Percentiles rank a stretch among this genome's conserved stretches.
phyloP scores from a whole-genome alignment of 2,329 filamentous ascomycete genomes.

The Cercospora beticola region DNA sequence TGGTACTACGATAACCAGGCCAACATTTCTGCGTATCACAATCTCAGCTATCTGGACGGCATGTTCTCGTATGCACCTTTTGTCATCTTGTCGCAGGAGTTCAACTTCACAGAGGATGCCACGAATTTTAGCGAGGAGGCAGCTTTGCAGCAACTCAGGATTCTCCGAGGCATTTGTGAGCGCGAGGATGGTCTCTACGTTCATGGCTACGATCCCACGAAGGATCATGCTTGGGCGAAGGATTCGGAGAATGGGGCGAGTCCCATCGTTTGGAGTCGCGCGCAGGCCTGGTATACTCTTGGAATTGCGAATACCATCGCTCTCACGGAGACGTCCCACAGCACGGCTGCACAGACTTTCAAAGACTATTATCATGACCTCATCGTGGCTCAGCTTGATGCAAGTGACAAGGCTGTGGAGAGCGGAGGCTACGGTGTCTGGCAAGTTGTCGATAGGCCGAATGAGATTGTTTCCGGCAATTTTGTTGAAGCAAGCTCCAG shows the following conservation, averaged over 20 bases:
- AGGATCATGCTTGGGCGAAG: conserved; percentile 53
- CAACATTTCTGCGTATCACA: conserved; percentile 43
- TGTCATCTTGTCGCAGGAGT: conserved; percentile 34
- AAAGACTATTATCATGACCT: conserved; percentile 43
- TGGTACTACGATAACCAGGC: conserved; percentile 39
- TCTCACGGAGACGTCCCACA: conserved; percentile 35
- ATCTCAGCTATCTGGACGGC: conserved; percentile 56
- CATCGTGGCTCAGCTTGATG: conserved; percentile 41
- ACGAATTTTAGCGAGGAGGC: conserved; percentile 24
- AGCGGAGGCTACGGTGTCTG: conserved; percentile 51
- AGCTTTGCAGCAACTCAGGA: conserved; percentile 45
- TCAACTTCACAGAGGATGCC: conserved; percentile 12
- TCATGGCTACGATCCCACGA: conserved; percentile 56
- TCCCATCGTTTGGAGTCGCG: conserved; percentile 56
- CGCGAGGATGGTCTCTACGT: conserved; percentile 47
- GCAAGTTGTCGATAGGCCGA: conserved; percentile 55
- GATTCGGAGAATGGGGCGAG: conserved; percentile 51
- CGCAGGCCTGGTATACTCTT: conserved; percentile 57
- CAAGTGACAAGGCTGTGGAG: conserved; percentile 37
- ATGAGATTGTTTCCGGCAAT: conserved; percentile 47
- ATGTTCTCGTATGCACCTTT: conserved; percentile 54
- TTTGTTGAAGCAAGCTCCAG: conserved; percentile 61
- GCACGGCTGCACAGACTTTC: conserved; percentile 38
- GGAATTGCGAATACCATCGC: conserved; percentile 53
- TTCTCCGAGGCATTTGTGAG: conserved; percentile 49